These are phyloP conservation scores for Phytopythium montanum DNA, from an alignment of 352 stramenopile species.

Conservation along the genomic window DNA sequence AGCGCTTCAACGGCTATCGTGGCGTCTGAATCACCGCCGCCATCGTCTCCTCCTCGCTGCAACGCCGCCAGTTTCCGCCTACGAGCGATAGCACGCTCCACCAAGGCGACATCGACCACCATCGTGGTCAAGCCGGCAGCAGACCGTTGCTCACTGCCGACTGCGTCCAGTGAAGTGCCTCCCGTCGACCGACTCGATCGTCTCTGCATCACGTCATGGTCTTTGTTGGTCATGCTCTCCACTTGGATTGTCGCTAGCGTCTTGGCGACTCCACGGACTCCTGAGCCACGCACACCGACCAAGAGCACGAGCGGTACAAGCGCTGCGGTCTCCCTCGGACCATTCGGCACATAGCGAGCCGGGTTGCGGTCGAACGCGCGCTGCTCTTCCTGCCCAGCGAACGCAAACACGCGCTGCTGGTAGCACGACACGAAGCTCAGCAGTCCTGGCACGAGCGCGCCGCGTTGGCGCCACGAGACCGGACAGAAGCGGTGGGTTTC, in stretches of 20 bases:
- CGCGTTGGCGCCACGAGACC: slow-evolving; percentile 46
- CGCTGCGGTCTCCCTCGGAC: slow-evolving; percentile 17
- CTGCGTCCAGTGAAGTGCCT: not conserved
- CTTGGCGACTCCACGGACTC: slow-evolving; percentile 10
- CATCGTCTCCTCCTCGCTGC: not conserved
- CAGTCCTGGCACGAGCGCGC: slow-evolving; percentile 36
- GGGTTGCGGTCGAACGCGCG: slow-evolving; percentile 53
- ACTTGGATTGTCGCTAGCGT: not conserved
- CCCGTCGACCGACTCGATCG: not conserved
- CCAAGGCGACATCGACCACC: slow-evolving; percentile 14
- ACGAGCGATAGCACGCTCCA: not conserved
- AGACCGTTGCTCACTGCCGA: not conserved
- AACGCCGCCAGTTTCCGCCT: not conserved
- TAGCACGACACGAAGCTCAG: slow-evolving; percentile 35
- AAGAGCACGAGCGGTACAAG: slow-evolving; percentile 45
- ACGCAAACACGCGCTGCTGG: slow-evolving; percentile 49
- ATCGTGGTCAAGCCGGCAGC: slow-evolving; percentile 5
- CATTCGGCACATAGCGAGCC: slow-evolving; percentile 28
- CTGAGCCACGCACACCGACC: slow-evolving; percentile 43
- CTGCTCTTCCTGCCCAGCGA: slow-evolving; percentile 36
- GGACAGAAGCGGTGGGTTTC: slow-evolving; percentile 59
- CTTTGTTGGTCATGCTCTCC: not conserved
- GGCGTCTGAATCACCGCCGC: slow-evolving; percentile 7
- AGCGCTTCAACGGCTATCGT: slow-evolving; percentile 23
- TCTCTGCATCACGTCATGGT: not conserved